These are phyloP conservation scores for Solanum arcanum DNA, from an alignment of 257 asterid genomes.

Conservation along the genomic window DNA sequence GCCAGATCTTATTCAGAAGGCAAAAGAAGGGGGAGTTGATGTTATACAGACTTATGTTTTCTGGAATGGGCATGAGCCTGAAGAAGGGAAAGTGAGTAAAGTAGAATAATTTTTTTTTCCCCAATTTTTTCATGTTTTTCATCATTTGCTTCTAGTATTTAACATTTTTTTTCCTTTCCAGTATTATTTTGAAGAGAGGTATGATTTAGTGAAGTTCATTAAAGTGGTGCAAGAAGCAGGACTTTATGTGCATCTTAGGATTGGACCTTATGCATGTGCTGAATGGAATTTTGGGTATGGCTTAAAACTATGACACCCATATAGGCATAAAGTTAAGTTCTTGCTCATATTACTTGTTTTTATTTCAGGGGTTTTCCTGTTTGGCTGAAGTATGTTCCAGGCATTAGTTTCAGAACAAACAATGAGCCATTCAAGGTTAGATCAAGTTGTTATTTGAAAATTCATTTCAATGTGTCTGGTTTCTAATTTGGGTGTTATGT, in stretches of 20 bases:
- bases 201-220: slow-evolving; percentile 85
- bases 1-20: slow-evolving; percentile 94
- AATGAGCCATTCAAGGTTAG: slow-evolving; percentile 40
- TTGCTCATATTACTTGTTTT: neutral
- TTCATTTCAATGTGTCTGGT: neutral
- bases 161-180: slow-evolving; percentile 5
- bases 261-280: slow-evolving; percentile 98
- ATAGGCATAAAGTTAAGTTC: neutral
- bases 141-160: neutral
- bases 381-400: slow-evolving; percentile 39
- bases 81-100: slow-evolving; percentile 60
- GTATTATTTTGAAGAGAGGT: slow-evolving; percentile 87
- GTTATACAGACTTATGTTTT: slow-evolving; percentile 92
- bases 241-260: slow-evolving; percentile 76
- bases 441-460: neutral
- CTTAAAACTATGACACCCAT: neutral
- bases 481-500: slow-evolving; percentile 1
- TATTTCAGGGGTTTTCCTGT: slow-evolving; percentile 36
- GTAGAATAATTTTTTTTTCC: neutral
- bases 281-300: slow-evolving; percentile 98
- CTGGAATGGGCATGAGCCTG: slow-evolving; percentile 98
- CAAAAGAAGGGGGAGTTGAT: slow-evolving; percentile 93
- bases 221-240: slow-evolving; percentile 82
- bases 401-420: slow-evolving; percentile 33
- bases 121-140: neutral